These are phyloP conservation scores for Auricularia auricula-judae DNA, from an alignment of 768 basidiomycete species.

Conservation along the genomic window DNA sequence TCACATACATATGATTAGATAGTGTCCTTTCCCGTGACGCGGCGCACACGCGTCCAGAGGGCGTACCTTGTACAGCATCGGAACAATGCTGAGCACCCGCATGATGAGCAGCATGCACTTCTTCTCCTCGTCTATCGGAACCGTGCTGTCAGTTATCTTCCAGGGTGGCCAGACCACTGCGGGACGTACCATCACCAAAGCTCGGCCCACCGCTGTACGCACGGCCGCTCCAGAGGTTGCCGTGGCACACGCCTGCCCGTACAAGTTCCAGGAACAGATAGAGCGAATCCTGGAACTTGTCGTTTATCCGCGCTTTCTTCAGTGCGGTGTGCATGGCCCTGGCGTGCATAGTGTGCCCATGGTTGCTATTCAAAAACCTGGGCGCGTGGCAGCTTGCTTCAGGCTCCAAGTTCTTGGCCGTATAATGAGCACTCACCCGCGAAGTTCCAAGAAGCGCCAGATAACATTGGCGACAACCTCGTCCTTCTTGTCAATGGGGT, in stretches of 20 bases:
- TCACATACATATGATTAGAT: slow-evolving; percentile 8
- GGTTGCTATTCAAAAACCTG: slow-evolving; percentile 83
- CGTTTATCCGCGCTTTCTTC: slow-evolving; percentile 70
- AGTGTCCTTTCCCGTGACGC: neutral
- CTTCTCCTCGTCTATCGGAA: slow-evolving; percentile 74
- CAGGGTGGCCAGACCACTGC: slow-evolving; percentile 19
- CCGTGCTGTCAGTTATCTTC: slow-evolving; percentile 8
- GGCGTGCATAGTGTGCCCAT: slow-evolving; percentile 81
- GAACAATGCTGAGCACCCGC: slow-evolving; percentile 91
- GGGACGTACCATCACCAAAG: slow-evolving; percentile 70
- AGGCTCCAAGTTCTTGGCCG: neutral
- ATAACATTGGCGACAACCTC: slow-evolving; percentile 97
- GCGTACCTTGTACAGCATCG: slow-evolving; percentile 83
- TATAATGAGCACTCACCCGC: slow-evolving; percentile 56
- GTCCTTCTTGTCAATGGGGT: slow-evolving; percentile 88
- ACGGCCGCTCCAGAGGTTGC: slow-evolving; percentile 77
- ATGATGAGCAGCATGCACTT: slow-evolving; percentile 91
- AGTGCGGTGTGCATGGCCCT: slow-evolving; percentile 84
- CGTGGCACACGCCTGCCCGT: slow-evolving; percentile 94
- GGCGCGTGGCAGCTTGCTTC: neutral
- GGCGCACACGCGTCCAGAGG: neutral
- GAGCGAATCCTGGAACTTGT: slow-evolving; percentile 96
- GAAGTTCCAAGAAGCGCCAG: slow-evolving; percentile 92
- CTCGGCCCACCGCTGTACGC: slow-evolving; percentile 92
- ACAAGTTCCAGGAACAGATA: slow-evolving; percentile 93